These are phyloP conservation scores for Eugenia klotzschiana DNA, from an alignment of 441 rosid genomes.

Conservation along the genomic window DNA sequence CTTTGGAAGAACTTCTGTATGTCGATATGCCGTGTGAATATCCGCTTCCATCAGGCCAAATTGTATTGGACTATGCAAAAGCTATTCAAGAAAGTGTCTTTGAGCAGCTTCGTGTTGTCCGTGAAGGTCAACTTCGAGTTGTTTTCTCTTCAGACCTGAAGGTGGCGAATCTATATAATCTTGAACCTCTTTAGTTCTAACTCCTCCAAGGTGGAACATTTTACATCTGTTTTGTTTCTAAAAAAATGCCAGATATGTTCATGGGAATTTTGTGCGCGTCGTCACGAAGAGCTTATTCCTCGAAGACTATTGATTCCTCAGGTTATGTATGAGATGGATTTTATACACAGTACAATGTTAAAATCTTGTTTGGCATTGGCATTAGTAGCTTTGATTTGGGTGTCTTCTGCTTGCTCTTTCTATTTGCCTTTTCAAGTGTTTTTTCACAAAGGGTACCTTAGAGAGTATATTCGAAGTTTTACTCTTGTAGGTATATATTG, in stretches of 20 bases:
- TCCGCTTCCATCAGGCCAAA: slow-evolving; percentile 19
- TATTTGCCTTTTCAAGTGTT: not conserved
- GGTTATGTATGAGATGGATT: slow-evolving; percentile 9
- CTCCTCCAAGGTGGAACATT: not conserved
- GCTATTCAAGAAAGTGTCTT: slow-evolving; percentile 34
- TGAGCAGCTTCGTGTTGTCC: slow-evolving; percentile 37
- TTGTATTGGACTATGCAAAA: slow-evolving; percentile 29
- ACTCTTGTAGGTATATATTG: not conserved
- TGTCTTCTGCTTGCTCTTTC: not conserved
- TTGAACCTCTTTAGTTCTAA: not conserved
- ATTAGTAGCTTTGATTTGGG: not conserved
- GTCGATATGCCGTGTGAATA: slow-evolving; percentile 29
- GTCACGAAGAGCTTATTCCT: slow-evolving; percentile 43
- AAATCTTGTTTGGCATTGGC: not conserved
- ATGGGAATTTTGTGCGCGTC: slow-evolving; percentile 48
- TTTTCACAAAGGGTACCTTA: not conserved
- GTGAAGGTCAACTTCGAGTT: slow-evolving; percentile 32
- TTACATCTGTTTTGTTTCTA: not conserved
- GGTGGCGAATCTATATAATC: slow-evolving; percentile 7
- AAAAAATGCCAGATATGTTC: slow-evolving; percentile 28
- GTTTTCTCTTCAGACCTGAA: slow-evolving; percentile 29
- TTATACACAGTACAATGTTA: not conserved
- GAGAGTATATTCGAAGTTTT: not conserved
- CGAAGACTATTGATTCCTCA: slow-evolving; percentile 36
- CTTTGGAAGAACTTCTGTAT: slow-evolving; percentile 28